Conservation (phyloP, 768 basidiomycete species). For the Suillus paluster region DNA sequence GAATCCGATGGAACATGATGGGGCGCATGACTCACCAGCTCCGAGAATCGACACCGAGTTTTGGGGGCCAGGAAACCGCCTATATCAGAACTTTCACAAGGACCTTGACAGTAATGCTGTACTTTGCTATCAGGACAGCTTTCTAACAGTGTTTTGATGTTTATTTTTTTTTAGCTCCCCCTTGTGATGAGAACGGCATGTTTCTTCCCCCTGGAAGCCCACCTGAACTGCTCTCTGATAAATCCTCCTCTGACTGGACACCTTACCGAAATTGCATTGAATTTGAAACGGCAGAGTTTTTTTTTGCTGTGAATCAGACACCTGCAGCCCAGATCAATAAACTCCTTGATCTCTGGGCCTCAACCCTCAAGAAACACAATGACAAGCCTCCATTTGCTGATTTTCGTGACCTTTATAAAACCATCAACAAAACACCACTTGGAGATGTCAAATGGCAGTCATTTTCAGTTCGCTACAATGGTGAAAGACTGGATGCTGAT, state of each 20-base stretch:
- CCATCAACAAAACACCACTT: constrained; percentile 27
- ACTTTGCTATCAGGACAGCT: too few species aligned
- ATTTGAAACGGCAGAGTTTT: constrained; percentile 26
- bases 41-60: not conserved
- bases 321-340: constrained; percentile 21
- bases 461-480: constrained; percentile 19
- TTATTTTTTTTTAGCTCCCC: constrained; percentile 1
- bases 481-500: constrained; percentile 14
- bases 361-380: constrained; percentile 14
- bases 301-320: constrained; percentile 24
- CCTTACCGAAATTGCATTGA: constrained; percentile 17
- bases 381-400: constrained; percentile 27
- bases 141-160: too few species aligned
- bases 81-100: not conserved
- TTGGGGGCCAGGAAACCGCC: not conserved
- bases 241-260: constrained; percentile 12
- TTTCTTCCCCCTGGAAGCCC: constrained; percentile 11
- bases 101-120: too few species aligned
- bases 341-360: constrained; percentile 23
- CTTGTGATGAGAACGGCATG: constrained; percentile 9
- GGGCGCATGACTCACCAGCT: not conserved
- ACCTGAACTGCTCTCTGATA: not conserved
- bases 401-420: constrained; percentile 21
- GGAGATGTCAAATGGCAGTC: constrained; percentile 35
- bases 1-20: too few species aligned